Base-by-base conservation (phyloP, 805 yeast genomes). In the Helenozyma baotianmanensis region DNA sequence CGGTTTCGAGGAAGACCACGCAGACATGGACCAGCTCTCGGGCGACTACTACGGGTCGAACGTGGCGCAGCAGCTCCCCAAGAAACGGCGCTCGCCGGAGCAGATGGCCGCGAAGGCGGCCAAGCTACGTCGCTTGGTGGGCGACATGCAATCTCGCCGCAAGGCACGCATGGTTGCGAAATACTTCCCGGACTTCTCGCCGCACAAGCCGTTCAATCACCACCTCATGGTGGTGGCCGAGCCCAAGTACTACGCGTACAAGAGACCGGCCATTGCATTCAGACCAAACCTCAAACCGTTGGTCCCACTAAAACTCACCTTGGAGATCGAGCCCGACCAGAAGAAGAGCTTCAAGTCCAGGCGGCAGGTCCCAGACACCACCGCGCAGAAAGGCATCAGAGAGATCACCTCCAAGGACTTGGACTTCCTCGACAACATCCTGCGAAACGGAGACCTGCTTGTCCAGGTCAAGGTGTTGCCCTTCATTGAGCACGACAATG, bases 311-410 rank as follows among this genome's bases (percentile, higher is more conserved):
- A 74, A 78, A 35, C 45, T 78, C 15, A 56, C 64, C 4, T 62
- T 85, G 15, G 90, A 85, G 38, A 67, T 78, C 1, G 84, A 74
- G 22, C 51, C 70, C 6, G 95, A 85, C 51, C 73, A 78, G 33
- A 58, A 74, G 28, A 72, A 70, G 40, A 45, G 64, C 9, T 80
- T 82, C 56, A 69, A 63, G 45, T 60, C 63, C 21, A 39, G 31
- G 32, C 38, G 30, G 21, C 33, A 32, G 30, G 14, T 18, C 10
- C 24, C 36, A 2, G 11, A 15, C 10, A 26, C 29, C 9, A 9
- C 35, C 2, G 12, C 9, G 11, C 13, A 14, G 14, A 25, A 21
- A 17, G 45, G 43, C 11, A 38, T 48, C 27, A 32, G 36, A 9
- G 23, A 39, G 6, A 60, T 66, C 21, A 53, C 66, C 1, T 53